Percentiles rank a stretch among this genome's conserved stretches.
These are phyloP conservation scores for Skeletonema potamos DNA, from an alignment of 108 stramenopile genomes.

Conservation along the genomic window DNA sequence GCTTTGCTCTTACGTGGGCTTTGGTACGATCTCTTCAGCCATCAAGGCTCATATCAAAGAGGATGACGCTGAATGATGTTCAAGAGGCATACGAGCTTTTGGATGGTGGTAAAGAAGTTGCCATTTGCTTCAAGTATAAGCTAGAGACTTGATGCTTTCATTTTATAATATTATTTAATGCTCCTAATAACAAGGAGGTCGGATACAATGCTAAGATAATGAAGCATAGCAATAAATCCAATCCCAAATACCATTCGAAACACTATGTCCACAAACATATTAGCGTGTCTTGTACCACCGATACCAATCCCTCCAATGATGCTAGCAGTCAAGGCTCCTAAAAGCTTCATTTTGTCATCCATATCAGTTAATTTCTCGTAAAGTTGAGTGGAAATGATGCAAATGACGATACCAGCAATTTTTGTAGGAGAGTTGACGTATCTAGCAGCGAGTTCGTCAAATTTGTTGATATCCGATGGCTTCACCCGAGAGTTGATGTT, in stretches of 20 bases:
- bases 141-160: background rate
- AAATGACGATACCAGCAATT: slow-evolving; percentile 6
- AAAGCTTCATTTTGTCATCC: slow-evolving; percentile 24
- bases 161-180: slow-evolving; percentile 3
- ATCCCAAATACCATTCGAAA: slow-evolving; percentile 29
- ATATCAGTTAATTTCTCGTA: slow-evolving; percentile 18
- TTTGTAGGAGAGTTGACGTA: slow-evolving; percentile 26
- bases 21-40: slow-evolving; percentile 71
- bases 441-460: slow-evolving; percentile 28
- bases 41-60: slow-evolving; percentile 72
- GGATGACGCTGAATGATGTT: slow-evolving; percentile 48
- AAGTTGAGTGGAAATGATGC: slow-evolving; percentile 13
- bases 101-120: slow-evolving; percentile 65
- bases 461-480: slow-evolving; percentile 37
- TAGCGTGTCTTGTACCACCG: slow-evolving; percentile 27
- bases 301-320: slow-evolving; percentile 37
- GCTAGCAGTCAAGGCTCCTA: slow-evolving; percentile 10
- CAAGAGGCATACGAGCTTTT: slow-evolving; percentile 75
- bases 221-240: slow-evolving; percentile 35
- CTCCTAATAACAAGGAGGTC: slow-evolving; percentile 25
- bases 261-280: slow-evolving; percentile 13
- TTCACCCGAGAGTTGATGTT: background rate
- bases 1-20: slow-evolving; percentile 85
- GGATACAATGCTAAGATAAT: slow-evolving; percentile 32
- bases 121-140: slow-evolving; percentile 66